Base-by-base conservation (phyloP, 169 alveolate genomes). In the Theileria parva region DNA sequence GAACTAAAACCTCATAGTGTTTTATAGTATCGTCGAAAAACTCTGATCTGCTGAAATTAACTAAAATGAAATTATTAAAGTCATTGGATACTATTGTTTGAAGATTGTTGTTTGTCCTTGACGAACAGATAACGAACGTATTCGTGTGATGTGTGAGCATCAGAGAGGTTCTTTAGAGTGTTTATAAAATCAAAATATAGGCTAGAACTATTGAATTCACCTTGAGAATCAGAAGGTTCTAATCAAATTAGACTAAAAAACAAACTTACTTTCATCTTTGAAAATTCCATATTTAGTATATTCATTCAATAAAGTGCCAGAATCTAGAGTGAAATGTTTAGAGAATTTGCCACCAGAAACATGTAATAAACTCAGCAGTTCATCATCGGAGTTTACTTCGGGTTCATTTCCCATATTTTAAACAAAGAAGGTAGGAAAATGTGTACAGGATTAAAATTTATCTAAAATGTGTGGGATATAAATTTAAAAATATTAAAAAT, bases 31-130 rank as follows among this genome's bases (percentile, higher is more conserved):
- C 70, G 7, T 51, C 81, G 7, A 37, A 59, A 15, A 6, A 63
- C n/a, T 6, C 79, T 1, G 63, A 34, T 44, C 74, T 74, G 25
- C 81, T 80, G 67, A 80, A 80, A 61, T 80, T 74, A 21, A 80
- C 57, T 5, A 48, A 30, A 59, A 19, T 1, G 32, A 51, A 68
- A 21, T 68, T 3, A 23, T 12, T 28, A 13, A 5, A 34, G 15
- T 2, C 34, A 4, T 12, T 12, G n/a, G 6, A 12, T 68, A 68
- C 76, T 57, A 34, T 68, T 68, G 25, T 68, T 68, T 21, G 25
- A 48, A 23, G 32, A 3, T 11, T 57, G 15, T 23, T 6, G 17
- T 19, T 12, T 19, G 53, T 72, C 79, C 60, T 59, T 50, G 13
- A 13, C 60, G 78, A 15, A 72, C n/a, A 60, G 23, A 37, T 57